These are phyloP conservation scores for Yamadazyma membranifaciens DNA, from an alignment of 1,139 yeast genomes.

Conservation along the genomic window DNA sequence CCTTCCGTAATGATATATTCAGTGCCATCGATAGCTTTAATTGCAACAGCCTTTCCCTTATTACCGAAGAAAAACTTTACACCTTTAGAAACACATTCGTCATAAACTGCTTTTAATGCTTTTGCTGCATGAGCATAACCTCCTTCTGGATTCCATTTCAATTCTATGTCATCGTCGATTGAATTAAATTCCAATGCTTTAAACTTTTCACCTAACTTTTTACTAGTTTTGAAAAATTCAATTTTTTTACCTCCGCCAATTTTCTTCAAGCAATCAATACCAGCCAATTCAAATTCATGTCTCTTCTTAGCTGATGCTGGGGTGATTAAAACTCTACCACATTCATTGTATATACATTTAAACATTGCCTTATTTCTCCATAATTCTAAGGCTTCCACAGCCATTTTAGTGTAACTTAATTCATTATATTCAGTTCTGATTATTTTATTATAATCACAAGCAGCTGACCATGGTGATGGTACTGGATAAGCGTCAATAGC, in stretches of 20 bases:
- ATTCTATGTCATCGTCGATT: constrained; percentile 11
- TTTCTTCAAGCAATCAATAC: constrained; percentile 26
- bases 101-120: constrained; percentile 22
- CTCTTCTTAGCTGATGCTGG: constrained; percentile 22
- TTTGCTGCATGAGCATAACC: constrained; percentile 33
- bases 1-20: constrained; percentile 18
- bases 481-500: constrained; percentile 37
- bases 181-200: constrained; percentile 25
- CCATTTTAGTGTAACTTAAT: constrained; percentile 30
- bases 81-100: constrained; percentile 22
- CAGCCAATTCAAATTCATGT: constrained; percentile 28
- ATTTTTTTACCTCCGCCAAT: constrained; percentile 28
- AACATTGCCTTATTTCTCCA: constrained; percentile 39
- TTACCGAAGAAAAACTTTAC: constrained; percentile 29
- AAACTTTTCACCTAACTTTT: constrained; percentile 22
- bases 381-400: constrained; percentile 37
- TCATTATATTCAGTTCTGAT: constrained; percentile 44
- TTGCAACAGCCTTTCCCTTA: constrained; percentile 17
- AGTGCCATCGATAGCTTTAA: constrained; percentile 9
- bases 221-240: constrained; percentile 23
- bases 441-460: constrained; percentile 47
- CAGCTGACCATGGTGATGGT: constrained; percentile 51
- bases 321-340: constrained; percentile 29
- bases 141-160: constrained; percentile 22
- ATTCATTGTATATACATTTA: constrained; percentile 27